Conservation (phyloP, 2,329 filamentous ascomycete species). For the Endocalyx cinctus region DNA sequence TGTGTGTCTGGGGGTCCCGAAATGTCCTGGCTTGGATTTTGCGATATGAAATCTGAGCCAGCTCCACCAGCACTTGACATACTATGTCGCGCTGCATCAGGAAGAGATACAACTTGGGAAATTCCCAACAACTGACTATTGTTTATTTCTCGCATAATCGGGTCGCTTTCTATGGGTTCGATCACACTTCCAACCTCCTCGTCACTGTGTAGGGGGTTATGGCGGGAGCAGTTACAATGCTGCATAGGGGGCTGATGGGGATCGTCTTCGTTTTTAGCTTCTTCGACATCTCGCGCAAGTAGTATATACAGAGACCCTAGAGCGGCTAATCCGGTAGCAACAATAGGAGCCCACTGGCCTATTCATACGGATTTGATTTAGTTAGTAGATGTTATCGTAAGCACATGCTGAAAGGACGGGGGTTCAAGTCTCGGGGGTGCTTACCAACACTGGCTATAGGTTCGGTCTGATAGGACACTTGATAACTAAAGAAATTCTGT, state of each 20-base stretch:
- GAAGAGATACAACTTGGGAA: too few relatives aligned
- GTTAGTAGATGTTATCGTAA: conserved; percentile 3
- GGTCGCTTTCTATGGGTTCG: not conserved
- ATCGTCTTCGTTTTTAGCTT: too few relatives aligned
- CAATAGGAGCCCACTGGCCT: conserved; percentile 58
- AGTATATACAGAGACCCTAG: conserved; percentile 55
- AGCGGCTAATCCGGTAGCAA: conserved; percentile 52
- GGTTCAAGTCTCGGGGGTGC: not conserved
- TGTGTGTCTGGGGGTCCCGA: conserved; percentile 19
- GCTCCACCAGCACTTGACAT: too few relatives aligned
- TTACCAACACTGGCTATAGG: conserved; percentile 56
- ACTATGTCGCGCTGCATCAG: too few relatives aligned
- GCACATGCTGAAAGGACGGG: too few relatives aligned
- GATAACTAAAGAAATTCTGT: conserved; percentile 56
- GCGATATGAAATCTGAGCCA: too few relatives aligned
- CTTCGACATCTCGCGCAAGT: conserved; percentile 27
- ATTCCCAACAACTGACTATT: too few relatives aligned
- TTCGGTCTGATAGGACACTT: conserved; percentile 56
- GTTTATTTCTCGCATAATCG: not conserved
- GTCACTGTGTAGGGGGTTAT: conserved; percentile 6
- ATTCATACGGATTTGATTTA: not conserved
- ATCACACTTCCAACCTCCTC: conserved; percentile 2
- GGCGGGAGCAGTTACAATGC: conserved; percentile 22
- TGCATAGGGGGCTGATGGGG: too few relatives aligned
- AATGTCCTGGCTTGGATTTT: not conserved